These are phyloP conservation scores for Penicillium sclerotiorum DNA, from an alignment of 2,329 filamentous ascomycete species.

Conservation along the genomic window DNA sequence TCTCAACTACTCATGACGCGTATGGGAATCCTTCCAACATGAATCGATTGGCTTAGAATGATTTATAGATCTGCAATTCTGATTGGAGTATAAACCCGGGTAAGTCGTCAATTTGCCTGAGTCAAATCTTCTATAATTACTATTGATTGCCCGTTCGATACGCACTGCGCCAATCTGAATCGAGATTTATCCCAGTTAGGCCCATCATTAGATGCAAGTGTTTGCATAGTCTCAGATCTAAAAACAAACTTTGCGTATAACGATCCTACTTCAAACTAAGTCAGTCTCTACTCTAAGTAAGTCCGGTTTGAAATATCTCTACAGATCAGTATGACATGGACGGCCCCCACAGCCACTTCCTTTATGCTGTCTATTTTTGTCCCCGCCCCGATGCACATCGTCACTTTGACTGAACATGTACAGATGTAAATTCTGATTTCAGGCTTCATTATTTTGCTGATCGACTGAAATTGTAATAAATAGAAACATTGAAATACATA, in stretches of 20 bases:
- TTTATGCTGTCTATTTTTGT: not conserved
- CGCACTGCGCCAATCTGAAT: too few relatives aligned
- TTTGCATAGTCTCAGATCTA: not conserved
- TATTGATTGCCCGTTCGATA: too few relatives aligned
- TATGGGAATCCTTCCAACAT: too few relatives aligned
- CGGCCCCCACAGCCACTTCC: not conserved
- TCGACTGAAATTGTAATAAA: not conserved
- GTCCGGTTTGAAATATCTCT: not conserved
- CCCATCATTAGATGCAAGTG: not conserved
- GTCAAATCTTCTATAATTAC: not conserved
- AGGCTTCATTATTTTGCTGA: not conserved
- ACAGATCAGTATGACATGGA: not conserved
- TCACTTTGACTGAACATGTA: not conserved
- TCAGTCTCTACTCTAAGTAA: too few relatives aligned
- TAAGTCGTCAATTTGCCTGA: not conserved
- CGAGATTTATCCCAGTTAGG: not conserved
- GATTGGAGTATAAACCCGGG: too few relatives aligned
- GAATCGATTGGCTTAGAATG: too few relatives aligned
- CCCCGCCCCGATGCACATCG: too few relatives aligned
- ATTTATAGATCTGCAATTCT: too few relatives aligned
- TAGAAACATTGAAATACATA: not conserved
- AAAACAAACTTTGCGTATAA: not conserved
- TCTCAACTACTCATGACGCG: too few relatives aligned
- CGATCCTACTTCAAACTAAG: too few relatives aligned
- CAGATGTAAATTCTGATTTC: not conserved